Evolutionary conservation across 2,329 filamentous ascomycete species (phyloP).

Genomic region (Coniochaeta ligniaria): DNA sequence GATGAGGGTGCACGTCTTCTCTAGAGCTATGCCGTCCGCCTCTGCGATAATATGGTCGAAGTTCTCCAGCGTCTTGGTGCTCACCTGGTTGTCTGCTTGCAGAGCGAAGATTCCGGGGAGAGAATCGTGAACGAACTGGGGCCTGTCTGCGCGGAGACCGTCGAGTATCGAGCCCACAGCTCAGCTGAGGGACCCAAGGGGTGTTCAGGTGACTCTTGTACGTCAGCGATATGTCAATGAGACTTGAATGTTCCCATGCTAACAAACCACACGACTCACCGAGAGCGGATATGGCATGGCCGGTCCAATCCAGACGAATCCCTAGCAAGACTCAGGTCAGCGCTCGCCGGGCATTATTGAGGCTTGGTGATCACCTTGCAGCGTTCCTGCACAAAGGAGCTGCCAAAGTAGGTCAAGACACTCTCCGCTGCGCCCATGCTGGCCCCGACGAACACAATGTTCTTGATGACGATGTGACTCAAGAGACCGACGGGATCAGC

Average conservation of each 20-base stretch:
- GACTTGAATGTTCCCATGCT: not conserved
- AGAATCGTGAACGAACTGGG: not conserved
- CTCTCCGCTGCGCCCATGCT: constrained; percentile 11
- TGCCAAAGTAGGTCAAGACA: constrained; percentile 4
- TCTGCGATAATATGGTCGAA: constrained; percentile 7
- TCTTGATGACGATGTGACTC: constrained; percentile 2
- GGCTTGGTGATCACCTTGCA: constrained; percentile 4
- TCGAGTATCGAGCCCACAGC: not conserved
- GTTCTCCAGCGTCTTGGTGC: constrained; percentile 4
- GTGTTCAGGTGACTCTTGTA: not conserved
- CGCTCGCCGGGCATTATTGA: not conserved
- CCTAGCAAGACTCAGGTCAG: constrained; percentile 1
- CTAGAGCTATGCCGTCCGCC: constrained; percentile 2
- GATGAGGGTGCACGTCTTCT: constrained; percentile 2
- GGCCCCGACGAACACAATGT: constrained; percentile 10
- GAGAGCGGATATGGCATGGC: constrained; percentile 10
- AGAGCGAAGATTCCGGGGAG: constrained; percentile 5
- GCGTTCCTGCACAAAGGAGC: not conserved
- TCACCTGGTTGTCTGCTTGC: constrained; percentile 1
- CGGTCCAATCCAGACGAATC: constrained; percentile 11
- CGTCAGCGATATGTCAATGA: not conserved
- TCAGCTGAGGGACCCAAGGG: not conserved
- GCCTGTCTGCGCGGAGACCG: not conserved
- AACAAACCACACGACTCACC: constrained; percentile 1
- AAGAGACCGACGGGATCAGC: constrained; percentile 8